phyloP scores from a whole-genome alignment of 164 flowering plant species.

The Nymphaea thermarum region DNA sequence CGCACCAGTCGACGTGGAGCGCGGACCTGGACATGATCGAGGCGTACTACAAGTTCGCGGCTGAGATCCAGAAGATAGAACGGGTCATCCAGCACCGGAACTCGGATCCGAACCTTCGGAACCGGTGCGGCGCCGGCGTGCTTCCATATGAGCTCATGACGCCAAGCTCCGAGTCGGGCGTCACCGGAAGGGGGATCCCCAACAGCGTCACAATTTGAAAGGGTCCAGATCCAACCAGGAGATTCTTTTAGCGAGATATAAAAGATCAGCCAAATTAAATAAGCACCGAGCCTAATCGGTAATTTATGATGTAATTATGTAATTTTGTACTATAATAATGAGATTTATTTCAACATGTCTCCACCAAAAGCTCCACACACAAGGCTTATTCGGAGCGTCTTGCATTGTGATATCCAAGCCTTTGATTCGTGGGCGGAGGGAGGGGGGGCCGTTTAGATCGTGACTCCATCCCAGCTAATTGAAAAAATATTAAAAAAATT shows the following conservation, averaged over 20 bases:
- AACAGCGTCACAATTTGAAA: slow-evolving; percentile 62
- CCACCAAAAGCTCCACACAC: too few species aligned
- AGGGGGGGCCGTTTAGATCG: too few species aligned
- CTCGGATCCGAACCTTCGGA: slow-evolving; percentile 31
- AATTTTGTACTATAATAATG: not conserved
- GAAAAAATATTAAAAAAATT: too few species aligned
- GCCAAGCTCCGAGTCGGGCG: slow-evolving; percentile 86
- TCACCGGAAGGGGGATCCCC: slow-evolving; percentile 87
- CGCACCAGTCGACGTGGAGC: slow-evolving; percentile 62
- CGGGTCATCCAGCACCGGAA: slow-evolving; percentile 72
- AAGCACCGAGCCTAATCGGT: not conserved
- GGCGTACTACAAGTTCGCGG: slow-evolving; percentile 58
- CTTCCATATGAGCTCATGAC: slow-evolving; percentile 77
- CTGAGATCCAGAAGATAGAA: slow-evolving; percentile 59
- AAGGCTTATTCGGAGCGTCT: too few species aligned
- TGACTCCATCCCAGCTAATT: too few species aligned
- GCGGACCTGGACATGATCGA: slow-evolving; percentile 61
- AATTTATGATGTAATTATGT: not conserved
- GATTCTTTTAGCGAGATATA: too few species aligned
- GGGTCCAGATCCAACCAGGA: not conserved
- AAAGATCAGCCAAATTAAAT: too few species aligned
- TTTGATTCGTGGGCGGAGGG: too few species aligned
- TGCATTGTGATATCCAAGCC: too few species aligned
- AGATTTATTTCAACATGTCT: too few species aligned
- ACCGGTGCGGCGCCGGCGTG: slow-evolving; percentile 92